Percentiles rank a stretch among this genome's conserved stretches.
Conservation (phyloP, 257 asterid genomes). For the Gardenia jasminoides region DNA sequence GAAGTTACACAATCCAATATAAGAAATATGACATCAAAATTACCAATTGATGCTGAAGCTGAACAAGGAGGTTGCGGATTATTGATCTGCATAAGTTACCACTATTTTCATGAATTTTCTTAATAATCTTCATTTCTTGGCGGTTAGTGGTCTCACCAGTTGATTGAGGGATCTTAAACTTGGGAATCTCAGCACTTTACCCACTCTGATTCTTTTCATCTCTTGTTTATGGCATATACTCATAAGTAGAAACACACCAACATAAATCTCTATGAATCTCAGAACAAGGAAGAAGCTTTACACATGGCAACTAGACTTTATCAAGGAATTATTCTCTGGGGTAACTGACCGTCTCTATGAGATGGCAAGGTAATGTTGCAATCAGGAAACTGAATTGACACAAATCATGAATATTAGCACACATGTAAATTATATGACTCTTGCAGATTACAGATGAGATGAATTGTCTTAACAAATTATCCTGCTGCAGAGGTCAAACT, state of each 20-base stretch:
- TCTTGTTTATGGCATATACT: too few species aligned
- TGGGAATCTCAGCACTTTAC: too few species aligned
- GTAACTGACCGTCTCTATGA: neutral
- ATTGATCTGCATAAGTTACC: neutral
- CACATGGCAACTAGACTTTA: neutral
- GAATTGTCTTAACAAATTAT: neutral
- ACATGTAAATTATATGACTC: neutral
- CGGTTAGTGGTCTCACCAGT: neutral
- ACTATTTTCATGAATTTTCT: neutral
- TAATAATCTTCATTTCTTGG: neutral
- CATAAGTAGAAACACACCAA: neutral
- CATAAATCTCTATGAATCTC: neutral
- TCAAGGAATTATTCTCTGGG: neutral
- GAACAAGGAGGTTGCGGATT: neutral
- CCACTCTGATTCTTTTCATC: too few species aligned
- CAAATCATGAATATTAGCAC: neutral
- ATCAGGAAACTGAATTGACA: neutral
- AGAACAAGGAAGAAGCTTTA: neutral
- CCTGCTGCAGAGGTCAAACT: neutral
- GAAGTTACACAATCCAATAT: neutral
- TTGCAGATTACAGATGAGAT: neutral
- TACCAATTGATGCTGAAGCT: neutral
- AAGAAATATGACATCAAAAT: neutral
- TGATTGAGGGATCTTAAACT: neutral
- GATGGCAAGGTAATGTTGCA: neutral